Evolutionary conservation across 768 basidiomycete genomes (phyloP), one percentile per base, ranked within the genome.

Genomic region (Hypsizygus marmoreus): DNA sequence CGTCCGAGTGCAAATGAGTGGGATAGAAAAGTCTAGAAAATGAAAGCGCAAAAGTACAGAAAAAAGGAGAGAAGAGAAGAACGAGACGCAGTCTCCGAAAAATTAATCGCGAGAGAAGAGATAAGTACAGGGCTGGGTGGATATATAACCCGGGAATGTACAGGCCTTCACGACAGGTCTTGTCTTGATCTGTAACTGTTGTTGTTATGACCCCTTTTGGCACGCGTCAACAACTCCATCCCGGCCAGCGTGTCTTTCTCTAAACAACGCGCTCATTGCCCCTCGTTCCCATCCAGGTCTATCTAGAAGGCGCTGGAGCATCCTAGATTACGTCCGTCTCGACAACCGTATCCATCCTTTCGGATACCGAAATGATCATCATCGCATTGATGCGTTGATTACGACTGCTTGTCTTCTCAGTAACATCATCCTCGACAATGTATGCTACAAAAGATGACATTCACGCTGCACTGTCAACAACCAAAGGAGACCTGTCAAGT

Each of bases 1-100:
- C 58, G 60, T 51, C 62, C 60, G 59, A 57, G 54, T 40, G 29
- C 28, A 54, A 58, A 54, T 51, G 52, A 51, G 49, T 50, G 47
- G 33, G 16, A 20, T 22, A 49, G 50, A 38, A 29, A 42, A 51
- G 38, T 38, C 22, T 31, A 50, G 49, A 54, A 43, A 53, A 55
- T 43, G 43, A 52, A 53, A 53, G 57, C 53, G 62, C 49, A 50
- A 59, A 44, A 48, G 44, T 47, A 51, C 52, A 51, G 56, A 61
- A 54, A 55, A 60, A 50, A 43, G 32, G 34, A 33, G 39, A 43
- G 57, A 62, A 57, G 44, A 56, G 55, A 58, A 53, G 50, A 57
- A 56, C 51, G 69, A 73, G 74, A 73, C 68, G 56, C 75, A 74
- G 75, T 76, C 72, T 70, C 72, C 60, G 57, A 59, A 53, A 53